phyloP scores from a whole-genome alignment of 129 eudicot genomes.

The Chrysanthemum makinoi region DNA sequence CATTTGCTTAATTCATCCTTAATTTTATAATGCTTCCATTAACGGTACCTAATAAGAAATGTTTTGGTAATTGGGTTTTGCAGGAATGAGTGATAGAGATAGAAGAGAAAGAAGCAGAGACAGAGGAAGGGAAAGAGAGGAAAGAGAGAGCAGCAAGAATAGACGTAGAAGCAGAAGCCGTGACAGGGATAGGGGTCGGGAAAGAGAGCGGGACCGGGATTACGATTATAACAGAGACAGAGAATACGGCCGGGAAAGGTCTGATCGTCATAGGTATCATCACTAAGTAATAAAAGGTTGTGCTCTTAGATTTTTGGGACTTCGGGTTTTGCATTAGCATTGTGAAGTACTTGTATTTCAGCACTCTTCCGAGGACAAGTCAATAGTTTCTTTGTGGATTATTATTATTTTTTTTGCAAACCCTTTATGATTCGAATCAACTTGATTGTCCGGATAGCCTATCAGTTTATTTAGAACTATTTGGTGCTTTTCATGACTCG shows the following conservation, averaged over 20 bases:
- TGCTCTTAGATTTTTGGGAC: constrained; percentile 22
- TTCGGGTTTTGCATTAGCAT: constrained; percentile 20
- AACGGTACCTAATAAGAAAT: no score
- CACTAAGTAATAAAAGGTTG: constrained; percentile 21
- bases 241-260: constrained; percentile 63
- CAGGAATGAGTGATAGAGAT: constrained; percentile 70
- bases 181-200: constrained; percentile 74
- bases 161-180: constrained; percentile 66
- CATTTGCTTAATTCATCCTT: no score
- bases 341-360: constrained; percentile 29
- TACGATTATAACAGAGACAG: constrained; percentile 52
- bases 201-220: constrained; percentile 33
- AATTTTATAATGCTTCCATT: no score
- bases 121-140: constrained; percentile 41
- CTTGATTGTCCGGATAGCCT: not conserved
- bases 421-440: not conserved
- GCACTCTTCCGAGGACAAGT: not conserved
- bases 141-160: constrained; percentile 36
- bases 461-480: no score
- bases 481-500: no score
- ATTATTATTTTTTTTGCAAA: not conserved
- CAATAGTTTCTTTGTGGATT: not conserved
- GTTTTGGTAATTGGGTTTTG: constrained; percentile 5
- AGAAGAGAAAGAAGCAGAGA: constrained; percentile 73
- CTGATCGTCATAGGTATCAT: constrained; percentile 57